Conservation (phyloP, 768 basidiomycete species). For the Porpolomopsis calyptriformis region DNA sequence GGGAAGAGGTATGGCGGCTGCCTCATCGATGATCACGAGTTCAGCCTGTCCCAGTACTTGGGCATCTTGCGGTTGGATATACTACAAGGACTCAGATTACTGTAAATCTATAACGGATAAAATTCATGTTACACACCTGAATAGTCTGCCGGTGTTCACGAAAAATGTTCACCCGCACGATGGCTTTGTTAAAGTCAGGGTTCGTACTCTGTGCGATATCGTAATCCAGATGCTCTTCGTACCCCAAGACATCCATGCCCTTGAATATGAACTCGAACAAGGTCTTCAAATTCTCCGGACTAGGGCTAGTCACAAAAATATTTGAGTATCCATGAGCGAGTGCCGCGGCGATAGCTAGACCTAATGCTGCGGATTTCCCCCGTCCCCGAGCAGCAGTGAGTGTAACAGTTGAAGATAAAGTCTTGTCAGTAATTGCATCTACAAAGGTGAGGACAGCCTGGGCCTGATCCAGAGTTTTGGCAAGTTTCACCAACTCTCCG, state of each 20-base stretch:
- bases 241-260: constrained; percentile 87
- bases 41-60: constrained; percentile 98
- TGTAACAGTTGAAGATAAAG: constrained; percentile 86
- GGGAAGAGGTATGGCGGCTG: constrained; percentile 94
- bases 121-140: constrained; percentile 45
- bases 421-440: constrained; percentile 88
- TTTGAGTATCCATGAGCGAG: constrained; percentile 92
- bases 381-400: constrained; percentile 91
- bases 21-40: constrained; percentile 95
- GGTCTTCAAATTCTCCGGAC: constrained; percentile 94
- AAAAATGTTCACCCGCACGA: constrained; percentile 92
- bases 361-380: constrained; percentile 95
- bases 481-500: constrained; percentile 80
- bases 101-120: background rate
- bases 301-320: constrained; percentile 95
- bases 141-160: constrained; percentile 91
- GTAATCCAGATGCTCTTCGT: constrained; percentile 96
- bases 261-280: constrained; percentile 98
- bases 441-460: constrained; percentile 91
- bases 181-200: constrained; percentile 88
- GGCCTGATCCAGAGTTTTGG: constrained; percentile 90
- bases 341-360: constrained; percentile 87
- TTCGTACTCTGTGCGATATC: constrained; percentile 94
- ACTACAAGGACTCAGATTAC: constrained; percentile 37
- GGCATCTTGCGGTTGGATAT: constrained; percentile 96